Base-by-base conservation (phyloP, 129 eudicot species). In the Solidago caesia region DNA sequence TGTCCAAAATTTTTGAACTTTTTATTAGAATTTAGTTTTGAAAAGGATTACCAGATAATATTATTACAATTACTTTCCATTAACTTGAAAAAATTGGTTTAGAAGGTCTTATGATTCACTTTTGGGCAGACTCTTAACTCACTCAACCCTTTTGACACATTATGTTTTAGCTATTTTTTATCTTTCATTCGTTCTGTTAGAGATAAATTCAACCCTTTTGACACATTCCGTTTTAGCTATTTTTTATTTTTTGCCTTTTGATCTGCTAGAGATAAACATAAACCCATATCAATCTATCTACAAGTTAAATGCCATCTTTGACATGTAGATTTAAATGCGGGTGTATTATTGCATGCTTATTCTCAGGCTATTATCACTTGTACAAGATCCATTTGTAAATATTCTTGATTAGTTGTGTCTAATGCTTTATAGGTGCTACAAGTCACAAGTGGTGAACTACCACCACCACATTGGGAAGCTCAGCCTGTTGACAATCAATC, bases 331-430 rank as follows among this genome's bases (percentile, higher is more conserved):
- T 25, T 68, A 25, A 46, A 6, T 26, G 25, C 8, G n/a, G 15
- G 8, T 10, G 13, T 48, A n/a, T n/a, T 15, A 52, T 71, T 39
- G 51, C 49, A 53, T 71, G 75, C 39, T 53, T 55, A 55, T 53
- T 33, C 41, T 39, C 75, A 26, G 21, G 58, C 21, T 26, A 46
- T 66, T 16, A 49, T 69, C 4, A 70, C 29, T 6, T 51, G 29
- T 48, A 68, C 44, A 46, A 67, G 6, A 12, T 26, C 73, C 7
- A 57, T 0, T 44, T 58, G 61, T 46, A 47, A 47, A 29, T 46
- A 13, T 59, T 56, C 52, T 57, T 59, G 43, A 72, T 72, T 57
- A 59, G 59, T 53, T 63, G 14, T 5, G 52, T 42, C 70, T 33
- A 33, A 33, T 33, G 39, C 39, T 33, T 33, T 33, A 33, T 33